Evolutionary conservation across 2,329 filamentous ascomycete genomes (phyloP), one percentile per base, ranked within the genome.

Genomic region (Sporothrix humicola): DNA sequence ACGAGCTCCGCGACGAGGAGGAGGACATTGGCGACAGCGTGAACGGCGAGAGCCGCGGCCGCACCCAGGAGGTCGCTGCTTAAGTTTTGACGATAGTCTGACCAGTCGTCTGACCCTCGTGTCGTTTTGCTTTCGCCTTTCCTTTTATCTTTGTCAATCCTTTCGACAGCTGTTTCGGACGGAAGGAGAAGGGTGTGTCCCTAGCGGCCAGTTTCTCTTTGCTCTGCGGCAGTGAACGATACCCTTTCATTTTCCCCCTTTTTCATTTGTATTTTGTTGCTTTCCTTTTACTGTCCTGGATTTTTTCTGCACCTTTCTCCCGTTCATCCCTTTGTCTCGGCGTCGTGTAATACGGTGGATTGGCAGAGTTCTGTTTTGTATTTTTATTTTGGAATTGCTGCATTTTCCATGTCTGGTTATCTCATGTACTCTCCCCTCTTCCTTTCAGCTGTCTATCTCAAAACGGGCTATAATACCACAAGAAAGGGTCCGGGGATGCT

Each of bases 1-100:
- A 87, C 12, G 77, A 78, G 17, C 80, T 73, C 12, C 58, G 78
- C 15, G 77, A 78, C 15, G 77, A 79, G 10, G 78, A 77, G 26
- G 73, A 74, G 26, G 83, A 83, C 20, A 80, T 73, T 20, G 50
- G 78, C 77, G 87, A 87, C 68, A 86, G 84, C 63, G 87, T 89
- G 70, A 88, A 89, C 74, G 86, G 86, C 72, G 89, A 91, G 81
- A 84, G 81, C 73, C 85, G 87, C 65, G 88, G 88, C 23, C 86
- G 88, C 66, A 84, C 85, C 66, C 85, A 89, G 77, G 87, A 88
- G 79, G 79, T 89, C 58, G 83, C 79, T 31, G 85, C 83, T 66
- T 88, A 82, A 81, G 17, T 15, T 52, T 52, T 52, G 12, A 5
- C 48, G 13, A 52, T 46, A 12, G 13, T n/a, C 46, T 42, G 6